Percentiles rank a stretch among this genome's conserved stretches.
Conservation (phyloP, 2,329 filamentous ascomycete species). For the Cephalotrichum gorgonifer region DNA sequence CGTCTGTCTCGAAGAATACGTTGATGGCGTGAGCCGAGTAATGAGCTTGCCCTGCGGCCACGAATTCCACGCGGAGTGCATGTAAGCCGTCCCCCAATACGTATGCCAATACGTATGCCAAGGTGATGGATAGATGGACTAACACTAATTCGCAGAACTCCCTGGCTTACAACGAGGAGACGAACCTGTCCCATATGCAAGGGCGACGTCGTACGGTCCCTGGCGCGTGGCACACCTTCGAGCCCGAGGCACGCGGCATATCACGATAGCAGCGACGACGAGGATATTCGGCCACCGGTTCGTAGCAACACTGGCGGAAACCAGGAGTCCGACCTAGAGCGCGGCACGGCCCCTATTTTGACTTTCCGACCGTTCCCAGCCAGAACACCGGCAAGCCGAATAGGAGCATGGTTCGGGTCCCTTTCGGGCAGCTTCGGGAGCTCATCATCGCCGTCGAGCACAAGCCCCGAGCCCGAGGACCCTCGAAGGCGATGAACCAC, state of each 20-base stretch:
- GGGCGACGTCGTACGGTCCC: slow-evolving; percentile 75
- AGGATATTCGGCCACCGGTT: not conserved
- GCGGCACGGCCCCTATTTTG: not conserved
- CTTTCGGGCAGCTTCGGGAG: not conserved
- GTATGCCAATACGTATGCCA: not conserved
- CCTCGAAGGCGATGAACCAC: not conserved
- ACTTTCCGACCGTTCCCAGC: not conserved
- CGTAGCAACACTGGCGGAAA: slow-evolving; percentile 3
- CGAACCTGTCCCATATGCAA: slow-evolving; percentile 99
- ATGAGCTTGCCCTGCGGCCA: slow-evolving; percentile 98
- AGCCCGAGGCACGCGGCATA: slow-evolving; percentile 44
- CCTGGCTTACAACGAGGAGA: slow-evolving; percentile 89
- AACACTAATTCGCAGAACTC: slow-evolving; percentile 57
- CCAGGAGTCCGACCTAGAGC: slow-evolving; percentile 1
- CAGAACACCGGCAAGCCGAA: not conserved
- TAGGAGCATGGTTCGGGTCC: slow-evolving; percentile 2
- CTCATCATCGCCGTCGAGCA: not conserved
- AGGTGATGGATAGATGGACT: not conserved
- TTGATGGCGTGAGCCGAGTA: slow-evolving; percentile 85
- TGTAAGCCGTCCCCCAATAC: slow-evolving; percentile 56
- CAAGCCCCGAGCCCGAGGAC: not conserved
- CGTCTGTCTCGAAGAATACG: slow-evolving; percentile 91
- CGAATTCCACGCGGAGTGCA: slow-evolving; percentile 97
- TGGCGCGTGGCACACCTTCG: slow-evolving; percentile 44
- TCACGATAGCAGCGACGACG: slow-evolving; percentile 40